These are phyloP conservation scores for Hypoxylon lienhwacheense DNA, from an alignment of 495 filamentous ascomycete species.

Conservation along the genomic window DNA sequence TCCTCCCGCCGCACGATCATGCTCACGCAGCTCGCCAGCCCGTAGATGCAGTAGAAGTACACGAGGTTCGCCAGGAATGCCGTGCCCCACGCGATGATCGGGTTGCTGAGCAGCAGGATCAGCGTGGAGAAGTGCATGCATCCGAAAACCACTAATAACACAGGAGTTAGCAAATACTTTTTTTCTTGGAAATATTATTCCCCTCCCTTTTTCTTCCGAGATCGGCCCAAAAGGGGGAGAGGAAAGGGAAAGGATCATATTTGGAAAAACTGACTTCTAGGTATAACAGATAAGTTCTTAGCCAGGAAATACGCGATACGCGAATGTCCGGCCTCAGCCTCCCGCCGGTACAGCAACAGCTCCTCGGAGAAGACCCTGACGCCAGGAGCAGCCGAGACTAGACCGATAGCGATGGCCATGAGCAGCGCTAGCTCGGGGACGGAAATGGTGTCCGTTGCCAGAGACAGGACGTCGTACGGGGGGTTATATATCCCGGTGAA, in stretches of 20 bases:
- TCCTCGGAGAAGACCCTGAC: constrained; percentile 62
- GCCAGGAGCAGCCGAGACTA: constrained; percentile 55
- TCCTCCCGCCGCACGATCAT: constrained; percentile 54
- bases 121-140: constrained; percentile 58
- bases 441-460: constrained; percentile 50
- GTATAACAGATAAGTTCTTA: constrained; percentile 54
- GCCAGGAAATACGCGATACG: constrained; percentile 58
- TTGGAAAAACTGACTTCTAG: no score
- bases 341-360: constrained; percentile 55
- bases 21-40: constrained; percentile 53
- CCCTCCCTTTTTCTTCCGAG: no score
- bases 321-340: constrained; percentile 57
- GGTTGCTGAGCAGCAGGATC: constrained; percentile 53
- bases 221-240: no score
- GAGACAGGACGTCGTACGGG: constrained; percentile 56
- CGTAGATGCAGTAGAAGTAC: constrained; percentile 63
- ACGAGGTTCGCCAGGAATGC: constrained; percentile 53
- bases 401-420: constrained; percentile 55
- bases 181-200: no score
- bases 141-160: constrained; percentile 53
- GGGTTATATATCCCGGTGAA: constrained; percentile 55
- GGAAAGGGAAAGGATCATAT: no score
- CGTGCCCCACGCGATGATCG: constrained; percentile 49
- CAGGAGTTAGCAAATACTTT: no score
- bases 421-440: constrained; percentile 55